A percentile compares a stretch with the other conserved stretches of the same genome.
Conservation (phyloP, 1,139 yeast species). For the Arxiozyma heterogenica region DNA sequence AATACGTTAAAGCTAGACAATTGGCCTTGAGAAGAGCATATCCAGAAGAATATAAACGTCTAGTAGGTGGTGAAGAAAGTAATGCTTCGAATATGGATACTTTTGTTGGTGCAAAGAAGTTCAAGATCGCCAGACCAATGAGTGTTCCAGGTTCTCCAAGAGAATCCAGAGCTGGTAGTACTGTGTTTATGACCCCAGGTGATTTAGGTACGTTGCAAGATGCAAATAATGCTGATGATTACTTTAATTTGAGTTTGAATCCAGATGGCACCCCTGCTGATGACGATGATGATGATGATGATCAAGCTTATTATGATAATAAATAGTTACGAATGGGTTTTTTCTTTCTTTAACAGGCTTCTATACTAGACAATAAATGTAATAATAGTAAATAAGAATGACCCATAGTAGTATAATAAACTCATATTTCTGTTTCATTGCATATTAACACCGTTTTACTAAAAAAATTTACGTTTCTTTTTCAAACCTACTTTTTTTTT, state of each 20-base stretch:
- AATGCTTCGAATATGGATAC: constrained; percentile 26
- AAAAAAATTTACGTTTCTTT: too few relatives aligned
- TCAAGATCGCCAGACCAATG: constrained; percentile 82
- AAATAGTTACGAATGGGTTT: background rate
- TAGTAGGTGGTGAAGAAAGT: constrained; percentile 30
- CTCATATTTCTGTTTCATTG: background rate
- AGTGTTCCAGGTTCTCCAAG: constrained; percentile 96
- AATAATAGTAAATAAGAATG: too few relatives aligned
- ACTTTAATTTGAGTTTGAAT: constrained; percentile 59
- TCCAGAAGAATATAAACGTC: constrained; percentile 68
- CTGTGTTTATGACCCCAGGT: constrained; percentile 89
- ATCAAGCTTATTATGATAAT: constrained; percentile 9
- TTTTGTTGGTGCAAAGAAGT: constrained; percentile 31
- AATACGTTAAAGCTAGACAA: constrained; percentile 90
- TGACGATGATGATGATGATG: constrained; percentile 32
- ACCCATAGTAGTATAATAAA: too few relatives aligned
- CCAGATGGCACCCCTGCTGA: constrained; percentile 26
- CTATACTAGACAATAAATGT: background rate
- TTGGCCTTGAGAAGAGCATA: constrained; percentile 88
- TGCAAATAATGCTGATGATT: constrained; percentile 75
- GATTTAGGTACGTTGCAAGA: constrained; percentile 95
- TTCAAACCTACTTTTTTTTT: too few relatives aligned
- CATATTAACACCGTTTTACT: background rate
- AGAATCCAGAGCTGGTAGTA: constrained; percentile 36
- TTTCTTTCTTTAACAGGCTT: background rate